These are phyloP conservation scores for Massariosphaeria phaeospora DNA, from an alignment of 495 filamentous ascomycete species.

Conservation along the genomic window DNA sequence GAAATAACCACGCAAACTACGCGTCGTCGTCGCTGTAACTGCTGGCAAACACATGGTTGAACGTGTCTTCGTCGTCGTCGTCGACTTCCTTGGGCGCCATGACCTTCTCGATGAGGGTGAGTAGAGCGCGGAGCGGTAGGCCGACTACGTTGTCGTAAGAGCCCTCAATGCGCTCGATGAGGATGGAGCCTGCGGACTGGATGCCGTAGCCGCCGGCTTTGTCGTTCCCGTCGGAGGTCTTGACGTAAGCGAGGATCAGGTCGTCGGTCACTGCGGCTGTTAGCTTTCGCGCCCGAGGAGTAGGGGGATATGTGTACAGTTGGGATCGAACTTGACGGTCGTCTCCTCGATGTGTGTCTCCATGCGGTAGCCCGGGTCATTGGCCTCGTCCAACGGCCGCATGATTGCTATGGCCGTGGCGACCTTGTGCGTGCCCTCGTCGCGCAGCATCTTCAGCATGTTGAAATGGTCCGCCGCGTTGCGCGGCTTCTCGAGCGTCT, in stretches of 20 bases:
- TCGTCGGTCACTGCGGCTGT: conserved; percentile 61
- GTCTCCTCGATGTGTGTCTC: conserved; percentile 84
- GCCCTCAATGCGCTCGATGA: conserved; percentile 85
- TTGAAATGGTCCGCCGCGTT: conserved; percentile 71
- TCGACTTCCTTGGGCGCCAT: conserved; percentile 48
- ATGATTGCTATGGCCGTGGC: conserved; percentile 79
- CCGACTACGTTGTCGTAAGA: conserved; percentile 93
- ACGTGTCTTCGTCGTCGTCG: conserved; percentile 8
- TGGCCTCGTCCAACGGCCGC: conserved; percentile 68
- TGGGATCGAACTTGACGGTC: conserved; percentile 67
- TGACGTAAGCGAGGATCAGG: conserved; percentile 78
- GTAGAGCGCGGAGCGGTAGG: conserved; percentile 73
- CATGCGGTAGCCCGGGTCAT: conserved; percentile 77
- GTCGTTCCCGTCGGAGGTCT: conserved; percentile 85
- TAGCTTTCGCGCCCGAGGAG: neutral
- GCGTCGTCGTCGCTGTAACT: conserved; percentile 11
- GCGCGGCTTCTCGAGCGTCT: conserved; percentile 84
- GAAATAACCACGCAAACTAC: neutral
- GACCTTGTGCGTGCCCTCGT: conserved; percentile 67
- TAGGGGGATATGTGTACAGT: conserved; percentile 28
- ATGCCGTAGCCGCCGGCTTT: conserved; percentile 96
- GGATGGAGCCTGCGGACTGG: conserved; percentile 77
- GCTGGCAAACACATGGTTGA: too few relatives aligned
- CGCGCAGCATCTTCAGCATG: conserved; percentile 76
- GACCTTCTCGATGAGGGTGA: conserved; percentile 82